These are phyloP conservation scores for Neonectria coccinea DNA, from an alignment of 2,329 filamentous ascomycete genomes.

Conservation along the genomic window DNA sequence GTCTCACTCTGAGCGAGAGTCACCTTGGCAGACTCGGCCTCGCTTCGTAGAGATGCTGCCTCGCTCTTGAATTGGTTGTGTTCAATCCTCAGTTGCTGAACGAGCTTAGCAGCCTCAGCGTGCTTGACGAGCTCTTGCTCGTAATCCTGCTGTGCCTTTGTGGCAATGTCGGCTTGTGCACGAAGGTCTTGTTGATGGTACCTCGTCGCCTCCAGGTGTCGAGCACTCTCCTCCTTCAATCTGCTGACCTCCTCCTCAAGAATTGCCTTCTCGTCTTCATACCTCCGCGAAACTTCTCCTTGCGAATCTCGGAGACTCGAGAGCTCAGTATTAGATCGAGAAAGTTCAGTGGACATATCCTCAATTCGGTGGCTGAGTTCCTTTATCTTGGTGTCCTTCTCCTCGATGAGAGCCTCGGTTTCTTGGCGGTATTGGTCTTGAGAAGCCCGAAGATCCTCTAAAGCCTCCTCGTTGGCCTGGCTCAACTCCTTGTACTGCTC, in stretches of 20 bases:
- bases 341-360: slow-evolving; percentile 85
- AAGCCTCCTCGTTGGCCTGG: slow-evolving; percentile 86
- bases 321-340: slow-evolving; percentile 83
- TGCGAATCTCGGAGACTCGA: slow-evolving; percentile 84
- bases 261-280: slow-evolving; percentile 84
- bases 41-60: slow-evolving; percentile 77
- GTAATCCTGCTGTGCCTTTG: slow-evolving; percentile 93
- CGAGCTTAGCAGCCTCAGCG: slow-evolving; percentile 88
- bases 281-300: slow-evolving; percentile 75
- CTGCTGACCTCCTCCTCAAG: slow-evolving; percentile 83
- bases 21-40: slow-evolving; percentile 87
- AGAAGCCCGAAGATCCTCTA: slow-evolving; percentile 81
- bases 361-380: slow-evolving; percentile 87
- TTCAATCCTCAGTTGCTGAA: slow-evolving; percentile 83
- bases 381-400: slow-evolving; percentile 83
- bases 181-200: slow-evolving; percentile 93
- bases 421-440: slow-evolving; percentile 91
- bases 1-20: slow-evolving; percentile 83
- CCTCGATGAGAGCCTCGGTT: slow-evolving; percentile 77
- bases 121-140: slow-evolving; percentile 95
- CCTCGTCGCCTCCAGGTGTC: slow-evolving; percentile 81
- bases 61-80: slow-evolving; percentile 86
- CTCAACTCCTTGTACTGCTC: slow-evolving; percentile 92
- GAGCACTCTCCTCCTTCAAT: slow-evolving; percentile 85
- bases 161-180: slow-evolving; percentile 91